A percentile compares a stretch with the other conserved stretches of the same genome.
Conservation (phyloP, 148 eudicot genomes). For the Oxyria digyna region DNA sequence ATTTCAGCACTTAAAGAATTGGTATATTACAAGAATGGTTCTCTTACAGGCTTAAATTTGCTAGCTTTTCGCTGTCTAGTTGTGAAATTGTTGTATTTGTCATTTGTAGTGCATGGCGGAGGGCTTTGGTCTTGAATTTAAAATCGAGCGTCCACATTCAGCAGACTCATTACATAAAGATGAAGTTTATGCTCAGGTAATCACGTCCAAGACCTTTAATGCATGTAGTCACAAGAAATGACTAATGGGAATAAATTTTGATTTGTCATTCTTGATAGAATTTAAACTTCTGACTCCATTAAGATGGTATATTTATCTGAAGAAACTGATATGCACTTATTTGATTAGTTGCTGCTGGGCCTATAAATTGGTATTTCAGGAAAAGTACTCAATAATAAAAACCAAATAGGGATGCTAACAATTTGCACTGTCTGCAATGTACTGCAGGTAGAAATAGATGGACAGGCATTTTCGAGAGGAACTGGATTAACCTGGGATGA, state of each 20-base stretch:
- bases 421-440: background rate
- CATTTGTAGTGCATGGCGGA: slow-evolving; percentile 57
- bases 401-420: background rate
- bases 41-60: background rate
- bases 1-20: slow-evolving; percentile 60
- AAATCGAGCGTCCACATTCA: slow-evolving; percentile 49
- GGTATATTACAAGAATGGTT: slow-evolving; percentile 23
- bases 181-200: slow-evolving; percentile 73
- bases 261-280: too few species aligned
- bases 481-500: slow-evolving; percentile 69
- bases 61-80: slow-evolving; percentile 6
- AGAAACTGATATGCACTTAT: background rate
- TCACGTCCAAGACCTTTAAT: background rate
- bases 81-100: slow-evolving; percentile 7
- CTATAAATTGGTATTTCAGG: background rate
- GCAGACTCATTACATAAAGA: slow-evolving; percentile 34
- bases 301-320: background rate
- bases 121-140: slow-evolving; percentile 62
- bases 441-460: slow-evolving; percentile 71
- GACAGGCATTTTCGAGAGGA: slow-evolving; percentile 70
- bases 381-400: background rate
- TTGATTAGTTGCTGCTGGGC: background rate
- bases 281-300: too few species aligned
- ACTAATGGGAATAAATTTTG: too few species aligned
- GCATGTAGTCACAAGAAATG: too few species aligned